Evolutionary conservation across 768 basidiomycete species (phyloP).

Genomic region (Tremella fuciformis): DNA sequence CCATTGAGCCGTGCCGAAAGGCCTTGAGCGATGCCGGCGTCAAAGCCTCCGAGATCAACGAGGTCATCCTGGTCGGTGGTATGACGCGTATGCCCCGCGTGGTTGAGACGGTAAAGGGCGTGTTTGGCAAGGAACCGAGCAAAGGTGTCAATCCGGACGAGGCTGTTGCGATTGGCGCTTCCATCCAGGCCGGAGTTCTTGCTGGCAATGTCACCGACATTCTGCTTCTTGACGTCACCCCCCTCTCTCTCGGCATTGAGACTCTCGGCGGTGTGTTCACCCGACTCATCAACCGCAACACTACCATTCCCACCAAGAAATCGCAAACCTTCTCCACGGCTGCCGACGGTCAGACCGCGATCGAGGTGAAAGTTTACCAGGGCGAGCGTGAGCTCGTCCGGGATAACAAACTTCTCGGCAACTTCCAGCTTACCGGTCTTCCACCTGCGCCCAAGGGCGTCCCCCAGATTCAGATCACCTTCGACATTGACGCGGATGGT

Average conservation of each 20-base stretch:
- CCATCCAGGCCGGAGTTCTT: slow-evolving; percentile 96
- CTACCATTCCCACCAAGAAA: slow-evolving; percentile 99
- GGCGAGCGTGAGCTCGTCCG: slow-evolving; percentile 98
- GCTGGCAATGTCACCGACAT: slow-evolving; percentile 96
- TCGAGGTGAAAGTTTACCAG: slow-evolving; percentile 99
- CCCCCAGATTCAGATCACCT: slow-evolving; percentile 82
- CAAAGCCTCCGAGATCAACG: slow-evolving; percentile 87
- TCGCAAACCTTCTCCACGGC: slow-evolving; percentile 98
- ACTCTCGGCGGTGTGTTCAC: slow-evolving; percentile 99
- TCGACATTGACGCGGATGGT: slow-evolving; percentile 88
- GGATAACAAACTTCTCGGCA: slow-evolving; percentile 97
- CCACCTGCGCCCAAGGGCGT: slow-evolving; percentile 64
- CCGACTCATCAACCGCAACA: slow-evolving; percentile 95
- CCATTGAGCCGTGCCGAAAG: slow-evolving; percentile 95
- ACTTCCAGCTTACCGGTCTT: slow-evolving; percentile 98
- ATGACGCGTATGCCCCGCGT: slow-evolving; percentile 99
- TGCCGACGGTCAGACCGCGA: slow-evolving; percentile 98
- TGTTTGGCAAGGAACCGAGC: slow-evolving; percentile 94
- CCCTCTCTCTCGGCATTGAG: slow-evolving; percentile 84
- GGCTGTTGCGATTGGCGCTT: slow-evolving; percentile 96
- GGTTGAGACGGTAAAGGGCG: slow-evolving; percentile 81
- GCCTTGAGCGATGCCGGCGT: slow-evolving; percentile 89
- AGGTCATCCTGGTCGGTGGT: slow-evolving; percentile 97
- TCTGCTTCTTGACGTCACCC: slow-evolving; percentile 60
- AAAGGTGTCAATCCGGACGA: slow-evolving; percentile 99